Evolutionary conservation across 1,139 yeast genomes (phyloP).

Genomic region (Blastobotrys persicus): DNA sequence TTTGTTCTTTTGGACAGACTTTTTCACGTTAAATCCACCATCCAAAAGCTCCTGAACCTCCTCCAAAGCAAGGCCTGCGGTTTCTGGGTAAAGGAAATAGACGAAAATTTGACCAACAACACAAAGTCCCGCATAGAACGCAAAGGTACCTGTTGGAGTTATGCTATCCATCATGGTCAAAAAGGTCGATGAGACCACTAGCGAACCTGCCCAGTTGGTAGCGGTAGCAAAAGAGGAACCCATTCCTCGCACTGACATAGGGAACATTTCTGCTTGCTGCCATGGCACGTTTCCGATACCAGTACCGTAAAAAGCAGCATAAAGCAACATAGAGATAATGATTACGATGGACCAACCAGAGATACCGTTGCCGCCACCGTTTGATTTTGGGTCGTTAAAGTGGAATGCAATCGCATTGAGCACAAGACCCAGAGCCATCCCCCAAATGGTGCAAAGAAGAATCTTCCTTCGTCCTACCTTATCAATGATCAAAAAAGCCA

Average conservation of each 20-base stretch:
- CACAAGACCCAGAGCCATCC: conserved; percentile 73
- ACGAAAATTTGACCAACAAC: conserved; percentile 68
- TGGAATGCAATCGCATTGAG: conserved; percentile 89
- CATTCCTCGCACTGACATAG: conserved; percentile 87
- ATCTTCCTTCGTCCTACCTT: conserved; percentile 80
- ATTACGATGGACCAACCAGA: conserved; percentile 83
- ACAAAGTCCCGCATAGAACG: conserved; percentile 82
- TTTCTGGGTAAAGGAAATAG: conserved; percentile 85
- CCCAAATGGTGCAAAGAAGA: conserved; percentile 70
- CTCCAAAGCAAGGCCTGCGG: conserved; percentile 84
- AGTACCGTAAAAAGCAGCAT: conserved; percentile 84
- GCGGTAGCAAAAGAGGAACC: conserved; percentile 89
- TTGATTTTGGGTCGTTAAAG: conserved; percentile 45
- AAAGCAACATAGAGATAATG: conserved; percentile 78
- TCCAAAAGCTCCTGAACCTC: conserved; percentile 79
- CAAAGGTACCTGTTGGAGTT: conserved; percentile 92
- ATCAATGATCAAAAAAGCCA: conserved; percentile 84
- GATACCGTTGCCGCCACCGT: conserved; percentile 11
- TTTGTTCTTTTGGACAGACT: conserved; percentile 46
- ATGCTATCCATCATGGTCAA: conserved; percentile 89
- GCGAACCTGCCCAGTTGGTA: conserved; percentile 93
- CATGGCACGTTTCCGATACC: conserved; percentile 98
- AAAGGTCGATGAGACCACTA: conserved; percentile 85
- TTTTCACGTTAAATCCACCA: conserved; percentile 80
- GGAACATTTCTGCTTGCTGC: conserved; percentile 94